Evolutionary conservation across 306 rosid species (phyloP), one percentile per base, ranked within the genome.

Genomic region (Cyamopsis tetragonoloba): DNA sequence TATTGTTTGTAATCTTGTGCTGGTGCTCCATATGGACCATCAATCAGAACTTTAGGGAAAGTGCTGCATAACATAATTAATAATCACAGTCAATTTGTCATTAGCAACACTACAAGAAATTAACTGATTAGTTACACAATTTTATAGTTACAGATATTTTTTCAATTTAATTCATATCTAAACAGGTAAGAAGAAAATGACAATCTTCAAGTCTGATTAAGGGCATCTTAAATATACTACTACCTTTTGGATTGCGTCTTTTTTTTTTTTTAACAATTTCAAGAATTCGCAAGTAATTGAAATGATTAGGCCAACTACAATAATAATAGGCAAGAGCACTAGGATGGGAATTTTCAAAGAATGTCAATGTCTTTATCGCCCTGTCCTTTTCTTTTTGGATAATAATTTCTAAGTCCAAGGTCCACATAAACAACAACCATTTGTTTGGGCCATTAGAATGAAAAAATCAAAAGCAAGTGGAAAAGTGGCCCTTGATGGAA

Each of bases 1-100:
- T 80, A 87, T 9, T 78, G 62, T 66, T 78, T 83, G 84, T 87
- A 87, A 70, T 87, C 89, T 67, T 87, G 93, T 10, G 93, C 87
- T 7, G 93, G 89, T 0, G 93, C 93, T 28, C 88, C 93, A 42
- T 87, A 87, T n/a, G 93, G 89, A 23, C 93, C 93, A 58, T 87
- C 93, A 24, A 87, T 82, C 22, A 84, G 28, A 11, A 87, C 83
- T 63, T 54, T 87, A 4, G 93, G 89, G 22, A 73, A 55, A 28
- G 34, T 57, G n/a, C 82, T 80, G 54, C 77, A 73, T 34, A 15
- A 32, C 2, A 22, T 26, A 6, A 71, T 34, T 11, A 34, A 11
- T n/a, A 3, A 4, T 0, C 4, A 54, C 19, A 23, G 37, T 62
- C 8, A 35, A 11, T 20, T 66, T 34, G 55, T 41, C 18, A 24